phyloP scores from a whole-genome alignment of 2,329 filamentous ascomycete species.

The Stemphylium vesicarium region DNA sequence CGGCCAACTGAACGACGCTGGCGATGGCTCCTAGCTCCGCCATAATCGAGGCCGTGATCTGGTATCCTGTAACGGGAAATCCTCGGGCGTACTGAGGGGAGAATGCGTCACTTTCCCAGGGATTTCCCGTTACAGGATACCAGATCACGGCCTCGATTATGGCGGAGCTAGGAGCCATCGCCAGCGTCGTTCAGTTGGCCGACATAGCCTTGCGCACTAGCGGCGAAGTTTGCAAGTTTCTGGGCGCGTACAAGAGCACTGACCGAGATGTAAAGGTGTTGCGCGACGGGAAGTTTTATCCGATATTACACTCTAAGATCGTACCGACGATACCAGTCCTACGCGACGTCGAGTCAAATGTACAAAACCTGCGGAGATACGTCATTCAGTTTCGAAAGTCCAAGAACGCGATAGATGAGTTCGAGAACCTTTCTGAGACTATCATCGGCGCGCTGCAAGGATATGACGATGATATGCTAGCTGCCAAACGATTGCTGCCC shows the following conservation, averaged over 20 bases:
- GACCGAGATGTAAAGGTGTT: neutral
- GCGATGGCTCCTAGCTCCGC: neutral
- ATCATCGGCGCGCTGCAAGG: neutral
- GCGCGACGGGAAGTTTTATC: neutral
- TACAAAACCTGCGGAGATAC: neutral
- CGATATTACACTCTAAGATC: neutral
- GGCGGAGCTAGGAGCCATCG: neutral
- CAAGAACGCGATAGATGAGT: neutral
- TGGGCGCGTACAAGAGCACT: conserved; percentile 1
- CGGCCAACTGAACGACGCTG: neutral
- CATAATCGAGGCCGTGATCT: neutral
- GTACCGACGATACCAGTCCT: neutral
- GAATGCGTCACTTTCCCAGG: too few relatives aligned
- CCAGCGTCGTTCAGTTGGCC: neutral
- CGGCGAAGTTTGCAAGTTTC: conserved; percentile 1
- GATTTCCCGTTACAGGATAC: too few relatives aligned
- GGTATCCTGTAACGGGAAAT: too few relatives aligned
- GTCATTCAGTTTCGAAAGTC: neutral
- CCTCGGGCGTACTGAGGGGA: too few relatives aligned
- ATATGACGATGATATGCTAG: neutral
- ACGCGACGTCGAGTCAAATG: neutral
- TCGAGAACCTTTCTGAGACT: neutral
- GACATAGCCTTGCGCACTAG: conserved; percentile 4
- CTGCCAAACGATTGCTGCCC: neutral
- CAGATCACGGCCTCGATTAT: neutral